phyloP scores from a whole-genome alignment of 2,329 filamentous ascomycete species.

The Stagonosporopsis vannaccii region DNA sequence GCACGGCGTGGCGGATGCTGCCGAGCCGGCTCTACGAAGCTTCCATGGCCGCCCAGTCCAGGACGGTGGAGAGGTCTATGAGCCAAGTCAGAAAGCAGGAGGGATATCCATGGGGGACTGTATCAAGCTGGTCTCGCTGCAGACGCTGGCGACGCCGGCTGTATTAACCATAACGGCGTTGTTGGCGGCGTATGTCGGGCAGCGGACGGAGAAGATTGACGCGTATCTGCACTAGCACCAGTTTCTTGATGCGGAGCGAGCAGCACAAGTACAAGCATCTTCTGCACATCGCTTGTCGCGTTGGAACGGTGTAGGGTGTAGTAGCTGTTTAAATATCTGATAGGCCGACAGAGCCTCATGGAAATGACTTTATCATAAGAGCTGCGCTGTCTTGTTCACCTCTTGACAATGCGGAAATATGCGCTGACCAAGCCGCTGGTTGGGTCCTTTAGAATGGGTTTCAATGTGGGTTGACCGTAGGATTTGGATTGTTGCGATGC shows the following conservation, averaged over 20 bases:
- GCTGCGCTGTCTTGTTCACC: not conserved
- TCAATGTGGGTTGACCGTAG: no score
- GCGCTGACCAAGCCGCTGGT: no score
- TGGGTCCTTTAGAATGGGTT: no score
- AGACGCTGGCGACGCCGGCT: constrained; percentile 7
- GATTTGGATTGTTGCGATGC: no score
- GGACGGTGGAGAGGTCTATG: not conserved
- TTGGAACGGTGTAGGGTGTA: no score
- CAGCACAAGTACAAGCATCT: no score
- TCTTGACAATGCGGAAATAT: no score
- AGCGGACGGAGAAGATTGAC: constrained; percentile 1
- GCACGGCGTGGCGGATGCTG: not conserved
- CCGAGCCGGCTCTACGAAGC: not conserved
- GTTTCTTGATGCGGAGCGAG: not conserved
- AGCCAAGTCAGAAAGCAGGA: constrained; percentile 1
- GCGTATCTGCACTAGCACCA: not conserved
- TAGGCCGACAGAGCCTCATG: no score
- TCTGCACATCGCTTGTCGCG: no score
- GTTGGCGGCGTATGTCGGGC: constrained; percentile 6
- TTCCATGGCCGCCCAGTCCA: not conserved
- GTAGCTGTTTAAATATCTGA: no score
- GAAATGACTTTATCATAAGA: no score
- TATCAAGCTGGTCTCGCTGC: constrained; percentile 6
- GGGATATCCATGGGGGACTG: constrained; percentile 8
- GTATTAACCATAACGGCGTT: constrained; percentile 4